Evolutionary conservation across 768 basidiomycete genomes (phyloP).

Genomic region (Boletus rex-veris): DNA sequence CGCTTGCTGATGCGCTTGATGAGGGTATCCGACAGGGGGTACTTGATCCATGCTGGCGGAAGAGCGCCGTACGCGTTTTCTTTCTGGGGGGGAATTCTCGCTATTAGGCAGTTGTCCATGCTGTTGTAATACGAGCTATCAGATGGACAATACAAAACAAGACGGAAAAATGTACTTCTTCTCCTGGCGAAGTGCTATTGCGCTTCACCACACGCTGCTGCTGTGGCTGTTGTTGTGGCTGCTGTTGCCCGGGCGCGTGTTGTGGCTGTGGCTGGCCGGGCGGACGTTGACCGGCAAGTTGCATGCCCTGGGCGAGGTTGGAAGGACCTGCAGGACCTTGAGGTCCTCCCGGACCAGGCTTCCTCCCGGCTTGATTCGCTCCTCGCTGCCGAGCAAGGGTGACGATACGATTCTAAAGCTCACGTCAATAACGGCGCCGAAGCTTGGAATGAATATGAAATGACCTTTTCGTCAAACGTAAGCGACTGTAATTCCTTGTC

Average conservation of each 20-base stretch:
- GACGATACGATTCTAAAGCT: slow-evolving; percentile 37
- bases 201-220: slow-evolving; percentile 41
- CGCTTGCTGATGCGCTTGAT: slow-evolving; percentile 33
- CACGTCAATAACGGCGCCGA: slow-evolving; percentile 11
- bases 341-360: slow-evolving; percentile 29
- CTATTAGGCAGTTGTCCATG: slow-evolving; percentile 47
- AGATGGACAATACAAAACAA: slow-evolving; percentile 1
- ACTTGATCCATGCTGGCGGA: slow-evolving; percentile 43
- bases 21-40: slow-evolving; percentile 34
- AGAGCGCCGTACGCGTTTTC: slow-evolving; percentile 51
- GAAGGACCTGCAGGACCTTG: slow-evolving; percentile 28
- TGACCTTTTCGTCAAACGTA: slow-evolving; percentile 60
- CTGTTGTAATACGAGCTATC: slow-evolving; percentile 23
- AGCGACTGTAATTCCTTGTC: slow-evolving; percentile 47
- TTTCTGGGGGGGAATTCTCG: slow-evolving; percentile 55
- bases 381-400: slow-evolving; percentile 23
- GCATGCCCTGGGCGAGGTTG: slow-evolving; percentile 33
- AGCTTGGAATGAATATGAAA: slow-evolving; percentile 4
- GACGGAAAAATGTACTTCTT: slow-evolving; percentile 44
- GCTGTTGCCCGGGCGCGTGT: slow-evolving; percentile 28
- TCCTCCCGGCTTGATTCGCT: slow-evolving; percentile 16
- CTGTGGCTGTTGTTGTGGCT: slow-evolving; percentile 19
- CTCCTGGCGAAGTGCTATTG: slow-evolving; percentile 60
- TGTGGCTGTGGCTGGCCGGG: slow-evolving; percentile 27
- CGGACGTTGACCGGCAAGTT: slow-evolving; percentile 41